Conservation (phyloP, 352 stramenopile species). For the Pythium phragmiticola region DNA sequence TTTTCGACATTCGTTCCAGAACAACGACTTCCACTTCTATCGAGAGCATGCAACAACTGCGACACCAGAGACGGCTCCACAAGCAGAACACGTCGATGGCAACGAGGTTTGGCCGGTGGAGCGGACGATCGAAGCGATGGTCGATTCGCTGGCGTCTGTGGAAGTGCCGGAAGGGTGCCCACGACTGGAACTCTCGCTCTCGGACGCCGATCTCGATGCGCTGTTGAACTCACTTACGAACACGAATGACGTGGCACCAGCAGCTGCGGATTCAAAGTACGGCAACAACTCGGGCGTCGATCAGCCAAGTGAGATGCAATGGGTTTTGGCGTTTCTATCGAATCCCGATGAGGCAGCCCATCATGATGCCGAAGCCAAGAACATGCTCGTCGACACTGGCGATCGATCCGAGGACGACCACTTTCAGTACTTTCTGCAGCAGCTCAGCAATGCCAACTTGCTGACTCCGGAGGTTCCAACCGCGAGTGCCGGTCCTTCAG, state of each 20-base stretch:
- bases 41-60: background rate
- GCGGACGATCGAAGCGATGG: background rate
- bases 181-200: slow-evolving; percentile 53
- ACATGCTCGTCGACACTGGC: slow-evolving; percentile 31
- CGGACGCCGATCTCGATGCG: slow-evolving; percentile 55
- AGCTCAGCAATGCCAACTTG: slow-evolving; percentile 54
- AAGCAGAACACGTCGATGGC: background rate
- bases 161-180: slow-evolving; percentile 27
- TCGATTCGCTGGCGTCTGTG: background rate
- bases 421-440: slow-evolving; percentile 69
- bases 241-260: background rate
- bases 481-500: background rate
- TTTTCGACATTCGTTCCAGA: slow-evolving; percentile 15
- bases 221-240: slow-evolving; percentile 42
- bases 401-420: slow-evolving; percentile 63
- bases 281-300: background rate
- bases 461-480: slow-evolving; percentile 24
- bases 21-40: slow-evolving; percentile 19
- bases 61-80: background rate
- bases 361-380: slow-evolving; percentile 56
- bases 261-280: slow-evolving; percentile 16
- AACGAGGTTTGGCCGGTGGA: slow-evolving; percentile 14
- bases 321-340: slow-evolving; percentile 63
- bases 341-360: slow-evolving; percentile 45
- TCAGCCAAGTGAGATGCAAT: slow-evolving; percentile 53